These are phyloP conservation scores for Tolypocladium pustulatum DNA, from an alignment of 2,329 filamentous ascomycete species.

Conservation along the genomic window DNA sequence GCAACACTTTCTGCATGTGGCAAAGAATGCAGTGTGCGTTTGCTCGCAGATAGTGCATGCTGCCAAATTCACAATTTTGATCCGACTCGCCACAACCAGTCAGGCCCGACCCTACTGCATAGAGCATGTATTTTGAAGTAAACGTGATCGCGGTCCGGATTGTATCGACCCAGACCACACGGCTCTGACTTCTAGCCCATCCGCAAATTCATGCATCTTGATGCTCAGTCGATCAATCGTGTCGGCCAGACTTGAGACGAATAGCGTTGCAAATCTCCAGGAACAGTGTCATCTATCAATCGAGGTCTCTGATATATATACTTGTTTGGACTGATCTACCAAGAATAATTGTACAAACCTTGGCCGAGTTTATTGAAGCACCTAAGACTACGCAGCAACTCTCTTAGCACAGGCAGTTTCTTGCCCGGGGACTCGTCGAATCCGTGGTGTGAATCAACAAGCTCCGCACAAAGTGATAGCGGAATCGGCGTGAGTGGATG, in stretches of 20 bases:
- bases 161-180: too few species aligned
- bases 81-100: neutral
- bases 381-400: neutral
- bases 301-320: neutral
- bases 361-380: neutral
- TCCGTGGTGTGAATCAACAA: neutral
- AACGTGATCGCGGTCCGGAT: too few species aligned
- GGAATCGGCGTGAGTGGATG: conserved; percentile 4
- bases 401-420: neutral
- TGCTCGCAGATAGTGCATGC: too few species aligned
- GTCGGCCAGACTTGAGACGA: too few species aligned
- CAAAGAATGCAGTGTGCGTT: too few species aligned
- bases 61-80: neutral
- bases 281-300: too few species aligned
- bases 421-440: neutral
- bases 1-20: neutral
- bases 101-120: neutral
- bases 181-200: too few species aligned
- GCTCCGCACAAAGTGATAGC: conserved; percentile 1
- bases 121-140: too few species aligned
- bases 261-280: too few species aligned
- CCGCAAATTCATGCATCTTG: too few species aligned
- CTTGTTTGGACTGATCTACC: neutral
- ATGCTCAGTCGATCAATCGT: too few species aligned
- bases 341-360: neutral